Base-by-base conservation (phyloP, 2,329 filamentous ascomycete genomes). In the Phialocephala sp. region DNA sequence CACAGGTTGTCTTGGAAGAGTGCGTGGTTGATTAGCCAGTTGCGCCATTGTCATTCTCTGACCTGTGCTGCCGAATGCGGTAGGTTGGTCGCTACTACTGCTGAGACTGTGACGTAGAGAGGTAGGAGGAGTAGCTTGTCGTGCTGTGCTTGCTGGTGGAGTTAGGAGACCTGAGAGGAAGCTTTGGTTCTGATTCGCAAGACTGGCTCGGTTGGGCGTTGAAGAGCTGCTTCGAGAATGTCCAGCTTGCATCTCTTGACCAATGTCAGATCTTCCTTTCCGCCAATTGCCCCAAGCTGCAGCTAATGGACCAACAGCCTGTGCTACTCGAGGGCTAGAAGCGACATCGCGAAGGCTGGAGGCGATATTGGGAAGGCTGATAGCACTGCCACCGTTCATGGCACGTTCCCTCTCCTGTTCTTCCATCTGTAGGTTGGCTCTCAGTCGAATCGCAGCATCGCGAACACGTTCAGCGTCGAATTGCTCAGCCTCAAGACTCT, bases 211-310 rank as follows among this genome's bases (percentile, higher is more conserved):
- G 0, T 43, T 45, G 8, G 61, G 61, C 8, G 66, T 62, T 2
- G 61, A 60, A 1, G 43, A 41, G 12, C 43, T 64, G n/a, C 59
- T 57, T 52, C 50, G 24, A 20, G 54, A n/a, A 20, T 37, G 20
- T 32, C 54, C 37, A 14, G 54, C 15, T 15, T 58, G 47, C 55
- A 57, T 37, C 32, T 57, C 55, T 22, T 36, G 32, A 20, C 35
- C 35, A 3, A 41, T 35, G 41, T 69, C 64, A 15, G 63, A 62
- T 60, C 71, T 59, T 4, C 70, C 68, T 76, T 91, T 94, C 60
- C 94, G 89, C 94, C 94, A 97, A 78, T 90, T 97, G 56, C 93
- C 94, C 87, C 94, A 97, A n/a, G 93, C 94, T n/a, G 93, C 93
- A n/a, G 93, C 86, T 43, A 89, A 77, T 27, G 87, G 87, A 1